Evolutionary conservation across 495 filamentous ascomycete species (phyloP).

Genomic region (Margaritispora aquatica): DNA sequence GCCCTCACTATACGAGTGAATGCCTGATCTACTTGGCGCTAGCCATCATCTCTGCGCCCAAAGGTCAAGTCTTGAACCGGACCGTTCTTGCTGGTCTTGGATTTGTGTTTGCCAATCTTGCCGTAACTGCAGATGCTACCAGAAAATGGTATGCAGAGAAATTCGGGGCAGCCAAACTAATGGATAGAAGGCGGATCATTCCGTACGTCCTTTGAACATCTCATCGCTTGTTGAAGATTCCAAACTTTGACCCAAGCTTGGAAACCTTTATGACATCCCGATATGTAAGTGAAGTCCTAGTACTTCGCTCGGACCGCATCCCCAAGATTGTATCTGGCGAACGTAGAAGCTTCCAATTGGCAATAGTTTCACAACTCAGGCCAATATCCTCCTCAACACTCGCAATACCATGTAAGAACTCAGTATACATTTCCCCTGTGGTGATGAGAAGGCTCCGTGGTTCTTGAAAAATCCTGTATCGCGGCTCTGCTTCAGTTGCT

Average conservation of each 20-base stretch:
- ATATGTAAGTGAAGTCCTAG: slow-evolving; percentile 83
- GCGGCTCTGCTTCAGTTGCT: slow-evolving; percentile 36
- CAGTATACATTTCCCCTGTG: slow-evolving; percentile 57
- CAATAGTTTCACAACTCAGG: slow-evolving; percentile 55
- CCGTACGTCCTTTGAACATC: slow-evolving; percentile 60
- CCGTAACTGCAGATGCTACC: slow-evolving; percentile 71
- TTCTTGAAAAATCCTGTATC: slow-evolving; percentile 78
- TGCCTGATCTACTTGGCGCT: slow-evolving; percentile 78
- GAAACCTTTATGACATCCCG: slow-evolving; percentile 87
- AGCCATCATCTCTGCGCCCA: slow-evolving; percentile 66
- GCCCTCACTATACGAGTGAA: slow-evolving; percentile 90
- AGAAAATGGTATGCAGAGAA: slow-evolving; percentile 73
- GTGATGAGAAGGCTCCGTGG: slow-evolving; percentile 77
- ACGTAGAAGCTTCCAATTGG: slow-evolving; percentile 78
- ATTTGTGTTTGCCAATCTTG: slow-evolving; percentile 78
- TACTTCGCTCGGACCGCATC: slow-evolving; percentile 56
- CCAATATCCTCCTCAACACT: slow-evolving; percentile 52
- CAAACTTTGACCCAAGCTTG: slow-evolving; percentile 62
- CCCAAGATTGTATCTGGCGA: slow-evolving; percentile 46
- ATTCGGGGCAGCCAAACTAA: slow-evolving; percentile 66
- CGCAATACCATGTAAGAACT: slow-evolving; percentile 72
- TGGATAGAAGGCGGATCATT: slow-evolving; percentile 73
- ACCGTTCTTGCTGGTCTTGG: slow-evolving; percentile 61
- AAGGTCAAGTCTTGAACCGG: slow-evolving; percentile 54
- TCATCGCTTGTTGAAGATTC: slow-evolving; percentile 45